Percentiles rank a stretch among this genome's conserved stretches.
Evolutionary conservation across 2,329 filamentous ascomycete species (phyloP).

Genomic region (Knufia fluminis): DNA sequence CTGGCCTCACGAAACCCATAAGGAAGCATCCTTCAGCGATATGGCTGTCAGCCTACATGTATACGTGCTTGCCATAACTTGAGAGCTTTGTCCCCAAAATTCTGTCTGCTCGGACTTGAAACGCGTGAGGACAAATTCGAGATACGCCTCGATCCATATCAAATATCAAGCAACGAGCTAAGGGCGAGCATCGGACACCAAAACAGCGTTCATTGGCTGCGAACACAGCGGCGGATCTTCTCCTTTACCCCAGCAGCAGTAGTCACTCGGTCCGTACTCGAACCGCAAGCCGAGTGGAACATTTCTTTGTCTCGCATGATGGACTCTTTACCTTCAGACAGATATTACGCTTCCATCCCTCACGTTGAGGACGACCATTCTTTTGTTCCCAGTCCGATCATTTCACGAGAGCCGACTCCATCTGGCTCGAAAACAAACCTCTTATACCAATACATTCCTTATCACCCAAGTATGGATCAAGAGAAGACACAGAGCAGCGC

Average conservation of each 20-base stretch:
- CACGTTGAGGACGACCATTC: slow-evolving; percentile 1
- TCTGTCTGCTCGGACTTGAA: too few relatives aligned
- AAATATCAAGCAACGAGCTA: slow-evolving; percentile 1
- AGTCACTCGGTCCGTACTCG: neutral
- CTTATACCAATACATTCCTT: neutral
- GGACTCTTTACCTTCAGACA: neutral
- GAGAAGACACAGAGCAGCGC: neutral
- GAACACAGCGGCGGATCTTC: neutral
- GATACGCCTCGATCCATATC: neutral
- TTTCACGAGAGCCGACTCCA: neutral
- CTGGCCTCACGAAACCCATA: neutral
- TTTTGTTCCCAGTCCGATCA: neutral
- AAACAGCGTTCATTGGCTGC: neutral
- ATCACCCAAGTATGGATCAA: neutral
- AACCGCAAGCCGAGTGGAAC: neutral
- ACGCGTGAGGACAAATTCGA: neutral
- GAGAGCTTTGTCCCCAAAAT: too few relatives aligned
- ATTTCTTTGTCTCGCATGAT: neutral
- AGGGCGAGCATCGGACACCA: neutral
- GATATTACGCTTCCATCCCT: slow-evolving; percentile 7
- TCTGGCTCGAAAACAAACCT: slow-evolving; percentile 1
- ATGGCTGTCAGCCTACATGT: neutral
- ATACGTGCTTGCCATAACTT: neutral
- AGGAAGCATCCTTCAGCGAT: neutral
- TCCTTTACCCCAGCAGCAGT: neutral